Evolutionary conservation across 1,139 yeast genomes (phyloP), one percentile per base, ranked within the genome.

Genomic region (Saccharomyces uvarum): DNA sequence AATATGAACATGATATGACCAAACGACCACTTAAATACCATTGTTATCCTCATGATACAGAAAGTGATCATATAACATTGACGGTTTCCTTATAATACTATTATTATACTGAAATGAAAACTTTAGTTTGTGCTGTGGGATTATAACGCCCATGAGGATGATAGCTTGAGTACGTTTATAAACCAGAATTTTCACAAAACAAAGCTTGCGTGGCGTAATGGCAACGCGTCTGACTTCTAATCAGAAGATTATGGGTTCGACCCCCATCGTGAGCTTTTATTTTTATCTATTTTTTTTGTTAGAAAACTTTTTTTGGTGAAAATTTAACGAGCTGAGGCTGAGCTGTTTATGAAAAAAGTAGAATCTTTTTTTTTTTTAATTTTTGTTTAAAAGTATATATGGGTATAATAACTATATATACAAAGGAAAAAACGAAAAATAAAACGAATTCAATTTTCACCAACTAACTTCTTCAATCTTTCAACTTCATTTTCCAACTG

Each of bases 171-270:
- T 5, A 4, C 1, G 1, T 24, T 24, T 24, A 24, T 1, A 24
- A 24, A 24, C 6, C 1, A 24, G 26, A 24, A 24, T 4, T 24
- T 4, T 1, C 44, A 38, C 9, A 3, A 3, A 16, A 16, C 11
- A 16, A 3, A 2, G 80, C 79, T 76, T 75, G 78, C 75, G 79
- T 77, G 77, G 80, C 80, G 79, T 76, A 77, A 77, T 77, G 80
- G 81, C 78, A 77, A 76, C 79, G 81, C 80, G 80, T 77, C 78
- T 76, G 80, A 77, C 81, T 77, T 77, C 80, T 77, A 74, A 77
- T 76, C 79, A 75, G 79, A 76, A 76, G 80, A 76, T 75, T 77
- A 78, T 74, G 80, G 80, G 80, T 77, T 77, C 80, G 80, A 77
- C 78, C 78, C 80, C 80, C 80, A 73, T 75, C 78, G 74, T 75